phyloP scores from a whole-genome alignment of 2,329 filamentous ascomycete genomes.

The Laburnicola sp. region DNA sequence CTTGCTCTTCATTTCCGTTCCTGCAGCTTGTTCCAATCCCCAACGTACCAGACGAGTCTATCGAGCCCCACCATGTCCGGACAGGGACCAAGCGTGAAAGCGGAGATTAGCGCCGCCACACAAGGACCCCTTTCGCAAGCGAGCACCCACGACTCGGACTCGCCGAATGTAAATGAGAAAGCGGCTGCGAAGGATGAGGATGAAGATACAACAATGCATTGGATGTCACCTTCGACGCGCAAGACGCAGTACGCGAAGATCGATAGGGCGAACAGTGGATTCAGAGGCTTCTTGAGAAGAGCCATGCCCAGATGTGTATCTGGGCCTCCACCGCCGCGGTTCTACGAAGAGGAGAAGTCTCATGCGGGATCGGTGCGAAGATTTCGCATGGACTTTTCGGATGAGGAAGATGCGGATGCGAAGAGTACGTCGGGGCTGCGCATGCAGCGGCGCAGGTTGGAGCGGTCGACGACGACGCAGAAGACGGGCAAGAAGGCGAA shows the following conservation, averaged over 20 bases:
- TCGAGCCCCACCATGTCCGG: constrained; percentile 29
- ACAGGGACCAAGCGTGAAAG: constrained; percentile 12
- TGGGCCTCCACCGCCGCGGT: constrained; percentile 32
- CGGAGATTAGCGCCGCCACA: constrained; percentile 5
- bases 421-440: constrained; percentile 21
- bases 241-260: constrained; percentile 43
- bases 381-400: constrained; percentile 39
- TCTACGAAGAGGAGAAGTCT: constrained; percentile 43
- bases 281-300: constrained; percentile 37
- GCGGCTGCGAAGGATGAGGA: constrained; percentile 18
- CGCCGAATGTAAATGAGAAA: constrained; percentile 18
- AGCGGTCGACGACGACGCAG: constrained; percentile 12
- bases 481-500: constrained; percentile 16
- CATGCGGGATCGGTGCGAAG: constrained; percentile 44
- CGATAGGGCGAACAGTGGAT: constrained; percentile 43
- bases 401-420: constrained; percentile 26
- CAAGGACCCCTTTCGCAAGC: constrained; percentile 6
- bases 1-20: constrained; percentile 46
- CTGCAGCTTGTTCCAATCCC: constrained; percentile 41
- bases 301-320: constrained; percentile 41
- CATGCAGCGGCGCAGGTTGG: constrained; percentile 17
- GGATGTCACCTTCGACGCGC: constrained; percentile 43
- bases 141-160: not conserved
- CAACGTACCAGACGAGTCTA: constrained; percentile 30
- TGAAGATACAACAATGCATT: constrained; percentile 41